Base-by-base conservation (phyloP, 2,329 filamentous ascomycete genomes). In the Xylariales sp. region DNA sequence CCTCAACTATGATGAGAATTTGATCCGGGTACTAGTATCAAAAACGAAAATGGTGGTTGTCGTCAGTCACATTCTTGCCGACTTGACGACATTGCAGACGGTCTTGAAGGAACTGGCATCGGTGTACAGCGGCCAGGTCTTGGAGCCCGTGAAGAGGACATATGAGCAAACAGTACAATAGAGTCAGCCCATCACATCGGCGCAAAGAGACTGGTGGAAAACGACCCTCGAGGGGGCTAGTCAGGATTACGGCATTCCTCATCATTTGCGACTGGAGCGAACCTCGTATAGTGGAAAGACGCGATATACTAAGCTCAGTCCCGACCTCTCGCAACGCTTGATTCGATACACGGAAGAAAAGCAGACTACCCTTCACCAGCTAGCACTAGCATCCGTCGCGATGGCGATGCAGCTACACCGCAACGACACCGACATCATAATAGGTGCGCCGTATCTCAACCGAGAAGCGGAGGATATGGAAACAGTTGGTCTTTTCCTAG, bases 51-150 rank as follows among this genome's bases (percentile, higher is more conserved):
- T 65, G 32, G 3, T 52, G 1, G 18, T 65, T 32, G 30, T 60
- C 18, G 14, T 61, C 2, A 65, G 63, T 18, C 63, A 65, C 28
- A 65, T 65, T n/a, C 18, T 65, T 28, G 39, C 46, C 16, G 63
- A 65, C 32, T 43, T 61, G 39, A 55, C 48, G n/a, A 65, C 63
- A 6, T 32, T 65, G 14, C n/a, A 28, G 23, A 48, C 32, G 2
- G 6, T 65, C 4, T 12, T 65, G 3, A 12, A 41, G 5, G 63
- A 65, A 5, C 18, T 65, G 8, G 16, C 16, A 1, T 9, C 30
- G 14, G 14, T 36, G 1, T 65, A 65, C 34, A 8, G 34, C 6
- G 56, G 50, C 32, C 16, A 50, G 5, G 12, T 8, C 16, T 9
- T 43, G 1, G 28, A 7, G 14, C 32, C 30, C 3, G 39, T 53